phyloP scores from a whole-genome alignment of 2,329 filamentous ascomycete species.

The Phaeosphaeriaceae sp. region DNA sequence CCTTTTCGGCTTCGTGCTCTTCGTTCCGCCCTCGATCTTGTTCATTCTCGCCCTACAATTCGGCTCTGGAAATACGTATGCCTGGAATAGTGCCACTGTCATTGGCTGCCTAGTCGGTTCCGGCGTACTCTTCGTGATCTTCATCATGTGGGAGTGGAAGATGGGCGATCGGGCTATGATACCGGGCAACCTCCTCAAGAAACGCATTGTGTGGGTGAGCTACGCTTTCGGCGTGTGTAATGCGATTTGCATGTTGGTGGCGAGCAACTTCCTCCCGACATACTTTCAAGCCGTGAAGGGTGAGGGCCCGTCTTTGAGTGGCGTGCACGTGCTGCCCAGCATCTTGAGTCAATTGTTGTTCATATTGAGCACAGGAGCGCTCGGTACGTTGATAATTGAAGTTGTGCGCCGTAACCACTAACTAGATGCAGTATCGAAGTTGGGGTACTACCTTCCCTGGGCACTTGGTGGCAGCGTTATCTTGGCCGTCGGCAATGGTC shows the following conservation, averaged over 20 bases:
- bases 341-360: conserved; percentile 36
- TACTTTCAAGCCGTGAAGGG: conserved; percentile 52
- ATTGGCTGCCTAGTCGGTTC: conserved; percentile 47
- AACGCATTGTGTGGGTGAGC: conserved; percentile 41
- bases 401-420: conserved; percentile 1
- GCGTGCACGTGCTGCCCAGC: conserved; percentile 48
- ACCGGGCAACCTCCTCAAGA: conserved; percentile 41
- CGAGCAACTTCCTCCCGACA: conserved; percentile 36
- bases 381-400: conserved; percentile 11
- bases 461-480: conserved; percentile 36
- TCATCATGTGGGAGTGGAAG: conserved; percentile 45
- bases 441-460: conserved; percentile 40
- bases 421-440: conserved; percentile 17
- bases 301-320: conserved; percentile 46
- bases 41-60: conserved; percentile 50
- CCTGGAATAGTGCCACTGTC: conserved; percentile 43
- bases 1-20: conserved; percentile 44
- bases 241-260: conserved; percentile 16
- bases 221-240: conserved; percentile 13
- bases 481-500: conserved; percentile 49
- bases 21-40: conserved; percentile 43
- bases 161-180: conserved; percentile 49
- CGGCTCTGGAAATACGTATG: conserved; percentile 41
- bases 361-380: conserved; percentile 23
- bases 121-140: conserved; percentile 36